phyloP scores from a whole-genome alignment of 768 basidiomycete species.

The Tricholoma hemisulphureum region DNA sequence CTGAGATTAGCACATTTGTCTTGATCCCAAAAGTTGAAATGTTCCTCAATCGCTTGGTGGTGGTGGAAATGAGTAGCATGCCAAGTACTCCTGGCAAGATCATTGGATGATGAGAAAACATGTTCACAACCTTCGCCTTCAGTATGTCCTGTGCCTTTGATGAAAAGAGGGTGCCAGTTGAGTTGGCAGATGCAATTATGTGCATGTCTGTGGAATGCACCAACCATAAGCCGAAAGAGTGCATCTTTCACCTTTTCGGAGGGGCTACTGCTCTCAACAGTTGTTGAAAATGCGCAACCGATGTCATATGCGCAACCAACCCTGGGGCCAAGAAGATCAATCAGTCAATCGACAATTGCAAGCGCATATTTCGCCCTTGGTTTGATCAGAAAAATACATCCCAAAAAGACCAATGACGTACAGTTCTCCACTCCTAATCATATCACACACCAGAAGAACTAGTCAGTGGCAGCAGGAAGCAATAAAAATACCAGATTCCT shows the following conservation, averaged over 20 bases:
- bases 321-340: not conserved
- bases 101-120: constrained; percentile 19
- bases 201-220: too few species aligned
- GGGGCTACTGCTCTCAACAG: not conserved
- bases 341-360: not conserved
- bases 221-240: not conserved
- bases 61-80: constrained; percentile 15
- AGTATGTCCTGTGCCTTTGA: constrained; percentile 15
- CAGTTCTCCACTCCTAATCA: too few species aligned
- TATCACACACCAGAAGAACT: too few species aligned
- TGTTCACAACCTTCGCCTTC: constrained; percentile 17
- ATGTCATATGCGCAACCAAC: constrained; percentile 3
- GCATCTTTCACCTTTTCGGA: not conserved
- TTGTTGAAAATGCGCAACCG: not conserved
- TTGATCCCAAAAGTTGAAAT: too few species aligned
- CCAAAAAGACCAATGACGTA: not conserved
- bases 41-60: constrained; percentile 14
- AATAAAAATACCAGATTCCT: too few species aligned
- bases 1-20: not conserved
- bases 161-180: constrained; percentile 14
- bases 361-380: not conserved
- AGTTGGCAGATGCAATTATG: constrained; percentile 18
- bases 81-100: constrained; percentile 12
- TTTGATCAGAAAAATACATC: not conserved
- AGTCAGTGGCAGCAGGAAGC: too few species aligned